These are phyloP conservation scores for Miscanthus lutarioriparius DNA, from an alignment of 176 grass and related monocot species.

Conservation along the genomic window DNA sequence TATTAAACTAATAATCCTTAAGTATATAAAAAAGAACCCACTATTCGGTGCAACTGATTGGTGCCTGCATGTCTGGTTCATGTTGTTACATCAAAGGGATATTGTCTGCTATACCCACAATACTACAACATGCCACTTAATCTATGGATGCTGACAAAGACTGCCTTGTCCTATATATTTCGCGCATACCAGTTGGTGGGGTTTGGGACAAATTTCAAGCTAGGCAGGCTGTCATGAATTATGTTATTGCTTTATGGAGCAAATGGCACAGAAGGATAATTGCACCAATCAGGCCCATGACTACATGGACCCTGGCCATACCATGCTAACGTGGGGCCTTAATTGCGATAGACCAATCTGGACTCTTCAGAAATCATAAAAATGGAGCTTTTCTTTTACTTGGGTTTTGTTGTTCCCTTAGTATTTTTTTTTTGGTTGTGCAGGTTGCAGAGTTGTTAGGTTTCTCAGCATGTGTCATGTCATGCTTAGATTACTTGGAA, in stretches of 20 bases:
- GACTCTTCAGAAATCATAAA: conserved; percentile 24
- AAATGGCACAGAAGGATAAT: conserved; percentile 17
- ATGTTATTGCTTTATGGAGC: conserved; percentile 26
- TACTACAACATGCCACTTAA: conserved; percentile 29
- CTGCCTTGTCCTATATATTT: conserved; percentile 33
- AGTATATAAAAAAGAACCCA: conserved; percentile 11
- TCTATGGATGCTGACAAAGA: conserved; percentile 32
- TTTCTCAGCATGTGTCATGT: conserved; percentile 69
- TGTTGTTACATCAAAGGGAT: conserved; percentile 34
- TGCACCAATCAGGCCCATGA: conserved; percentile 36
- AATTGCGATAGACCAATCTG: conserved; percentile 23
- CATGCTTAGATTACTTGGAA: conserved; percentile 90
- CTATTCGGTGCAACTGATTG: not conserved
- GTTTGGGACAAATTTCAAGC: conserved; percentile 34
- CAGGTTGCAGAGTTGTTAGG: conserved; percentile 87
- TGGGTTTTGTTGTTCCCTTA: not conserved
- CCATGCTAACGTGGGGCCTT: not conserved
- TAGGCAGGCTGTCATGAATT: conserved; percentile 37
- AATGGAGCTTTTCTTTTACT: conserved; percentile 1
- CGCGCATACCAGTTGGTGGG: conserved; percentile 10
- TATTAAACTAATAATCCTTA: not conserved
- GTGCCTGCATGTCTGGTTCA: conserved; percentile 20
- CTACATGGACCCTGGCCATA: conserved; percentile 22
- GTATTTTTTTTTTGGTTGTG: conserved; percentile 15
- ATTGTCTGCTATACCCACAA: conserved; percentile 31